Evolutionary conservation across 2,329 filamentous ascomycete genomes (phyloP).

Genomic region (Akanthomyces muscarius): DNA sequence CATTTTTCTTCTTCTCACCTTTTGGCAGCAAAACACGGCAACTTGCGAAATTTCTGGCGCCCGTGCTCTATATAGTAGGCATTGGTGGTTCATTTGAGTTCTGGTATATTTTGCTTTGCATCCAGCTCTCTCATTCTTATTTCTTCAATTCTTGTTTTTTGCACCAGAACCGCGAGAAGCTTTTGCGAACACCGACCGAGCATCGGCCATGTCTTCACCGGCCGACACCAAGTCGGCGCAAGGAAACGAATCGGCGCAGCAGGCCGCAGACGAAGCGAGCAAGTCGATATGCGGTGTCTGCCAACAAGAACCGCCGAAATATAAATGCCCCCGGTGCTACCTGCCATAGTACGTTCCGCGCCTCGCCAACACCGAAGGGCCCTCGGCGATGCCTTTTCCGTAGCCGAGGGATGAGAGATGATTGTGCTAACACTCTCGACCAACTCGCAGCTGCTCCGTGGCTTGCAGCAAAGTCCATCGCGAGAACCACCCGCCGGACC

Average conservation of each 20-base stretch:
- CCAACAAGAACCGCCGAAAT: conserved; percentile 48
- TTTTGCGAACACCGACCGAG: not conserved
- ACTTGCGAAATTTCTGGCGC: not conserved
- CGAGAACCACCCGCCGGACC: conserved; percentile 44
- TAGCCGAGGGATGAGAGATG: too few relatives aligned
- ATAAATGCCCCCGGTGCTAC: conserved; percentile 59
- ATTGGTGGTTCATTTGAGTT: not conserved
- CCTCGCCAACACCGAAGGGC: not conserved
- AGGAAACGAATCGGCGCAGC: not conserved
- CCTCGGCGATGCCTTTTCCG: not conserved
- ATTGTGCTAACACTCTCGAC: conserved; percentile 15
- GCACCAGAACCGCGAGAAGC: not conserved
- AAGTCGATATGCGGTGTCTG: conserved; percentile 48
- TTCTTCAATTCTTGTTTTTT: not conserved
- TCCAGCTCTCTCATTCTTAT: too few relatives aligned
- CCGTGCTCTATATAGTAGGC: not conserved
- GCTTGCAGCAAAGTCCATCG: conserved; percentile 52
- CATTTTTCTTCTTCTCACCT: not conserved
- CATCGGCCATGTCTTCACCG: not conserved
- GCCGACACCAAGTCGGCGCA: not conserved
- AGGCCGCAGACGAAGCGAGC: not conserved
- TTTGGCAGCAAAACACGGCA: not conserved
- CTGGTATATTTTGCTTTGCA: not conserved
- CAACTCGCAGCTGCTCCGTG: conserved; percentile 53
- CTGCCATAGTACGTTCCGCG: conserved; percentile 51